Percentiles rank a stretch among this genome's conserved stretches.
Evolutionary conservation across 257 asterid genomes (phyloP).

Genomic region (Knoxia roxburghii): DNA sequence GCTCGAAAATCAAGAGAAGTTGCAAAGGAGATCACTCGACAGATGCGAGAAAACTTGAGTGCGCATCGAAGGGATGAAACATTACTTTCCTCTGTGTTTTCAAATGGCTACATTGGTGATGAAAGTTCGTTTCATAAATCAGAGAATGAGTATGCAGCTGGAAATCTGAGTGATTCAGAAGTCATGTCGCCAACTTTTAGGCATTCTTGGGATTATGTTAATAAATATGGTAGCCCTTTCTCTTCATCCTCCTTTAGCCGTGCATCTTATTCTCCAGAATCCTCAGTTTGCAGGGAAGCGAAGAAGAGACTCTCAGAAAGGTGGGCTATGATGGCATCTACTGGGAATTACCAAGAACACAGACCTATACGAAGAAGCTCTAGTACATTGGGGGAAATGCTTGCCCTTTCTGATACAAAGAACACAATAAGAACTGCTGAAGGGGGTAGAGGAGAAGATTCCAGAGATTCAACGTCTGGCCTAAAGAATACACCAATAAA

Average conservation of each 20-base stretch:
- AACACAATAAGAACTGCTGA: slow-evolving; percentile 32
- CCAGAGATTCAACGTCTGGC: slow-evolving; percentile 48
- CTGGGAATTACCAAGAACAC: slow-evolving; percentile 63
- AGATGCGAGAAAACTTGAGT: slow-evolving; percentile 63
- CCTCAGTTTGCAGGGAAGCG: slow-evolving; percentile 94
- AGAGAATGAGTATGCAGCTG: slow-evolving; percentile 63
- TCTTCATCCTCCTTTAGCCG: slow-evolving; percentile 79
- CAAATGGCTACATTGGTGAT: slow-evolving; percentile 79
- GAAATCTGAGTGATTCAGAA: slow-evolving; percentile 77
- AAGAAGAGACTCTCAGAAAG: slow-evolving; percentile 96
- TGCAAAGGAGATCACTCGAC: slow-evolving; percentile 63
- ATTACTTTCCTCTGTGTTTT: slow-evolving; percentile 59
- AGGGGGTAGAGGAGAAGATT: slow-evolving; percentile 36
- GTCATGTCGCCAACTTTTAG: slow-evolving; percentile 73
- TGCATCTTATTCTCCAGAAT: slow-evolving; percentile 86
- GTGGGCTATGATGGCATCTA: slow-evolving; percentile 87
- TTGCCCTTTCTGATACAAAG: slow-evolving; percentile 85
- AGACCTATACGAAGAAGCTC: slow-evolving; percentile 61
- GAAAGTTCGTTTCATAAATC: slow-evolving; percentile 86
- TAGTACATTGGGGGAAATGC: slow-evolving; percentile 96
- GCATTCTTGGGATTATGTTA: slow-evolving; percentile 89
- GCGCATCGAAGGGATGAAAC: slow-evolving; percentile 58
- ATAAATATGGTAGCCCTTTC: slow-evolving; percentile 77
- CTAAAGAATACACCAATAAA: slow-evolving; percentile 37
- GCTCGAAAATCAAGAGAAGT: slow-evolving; percentile 72